These are phyloP conservation scores for Sporothrix luriei DNA, from an alignment of 2,329 filamentous ascomycete species.

Conservation along the genomic window DNA sequence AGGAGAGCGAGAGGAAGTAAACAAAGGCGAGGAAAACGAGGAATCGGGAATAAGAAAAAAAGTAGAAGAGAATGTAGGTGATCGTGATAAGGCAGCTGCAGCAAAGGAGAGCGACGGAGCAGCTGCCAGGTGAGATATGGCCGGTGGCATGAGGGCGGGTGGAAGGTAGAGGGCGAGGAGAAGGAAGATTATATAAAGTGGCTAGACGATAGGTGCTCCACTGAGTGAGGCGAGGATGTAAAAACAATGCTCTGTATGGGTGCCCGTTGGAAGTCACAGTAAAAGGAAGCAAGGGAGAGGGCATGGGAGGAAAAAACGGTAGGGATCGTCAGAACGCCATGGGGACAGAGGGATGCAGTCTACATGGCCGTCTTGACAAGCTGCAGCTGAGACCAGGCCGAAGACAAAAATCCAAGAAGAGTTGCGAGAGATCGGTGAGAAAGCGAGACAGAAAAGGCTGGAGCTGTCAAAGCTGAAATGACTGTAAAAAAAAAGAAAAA, in stretches of 20 bases:
- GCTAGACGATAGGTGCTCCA: conserved; percentile 5
- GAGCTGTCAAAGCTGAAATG: neutral
- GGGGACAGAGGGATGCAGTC: neutral
- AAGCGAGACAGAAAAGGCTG: conserved; percentile 1
- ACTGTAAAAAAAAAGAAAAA: neutral
- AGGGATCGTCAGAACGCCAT: conserved; percentile 28
- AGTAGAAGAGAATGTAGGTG: neutral
- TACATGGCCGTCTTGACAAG: conserved; percentile 15
- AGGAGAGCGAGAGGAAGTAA: neutral
- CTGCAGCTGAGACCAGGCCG: conserved; percentile 1
- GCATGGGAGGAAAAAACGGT: neutral
- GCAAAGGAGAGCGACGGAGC: neutral
- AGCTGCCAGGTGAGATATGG: conserved; percentile 11
- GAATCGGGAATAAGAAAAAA: neutral
- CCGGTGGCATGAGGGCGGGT: neutral
- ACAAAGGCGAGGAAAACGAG: neutral
- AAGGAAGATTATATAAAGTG: neutral
- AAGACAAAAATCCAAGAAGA: too few species aligned
- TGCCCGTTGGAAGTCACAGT: neutral
- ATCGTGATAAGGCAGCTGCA: conserved; percentile 3
- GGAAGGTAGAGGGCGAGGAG: neutral
- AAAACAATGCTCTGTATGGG: neutral
- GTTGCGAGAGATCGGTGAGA: neutral
- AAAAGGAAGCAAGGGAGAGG: conserved; percentile 11
- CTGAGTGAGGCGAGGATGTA: neutral